Base-by-base conservation (phyloP, 108 stramenopile genomes). In the Asterionellopsis glacialis region DNA sequence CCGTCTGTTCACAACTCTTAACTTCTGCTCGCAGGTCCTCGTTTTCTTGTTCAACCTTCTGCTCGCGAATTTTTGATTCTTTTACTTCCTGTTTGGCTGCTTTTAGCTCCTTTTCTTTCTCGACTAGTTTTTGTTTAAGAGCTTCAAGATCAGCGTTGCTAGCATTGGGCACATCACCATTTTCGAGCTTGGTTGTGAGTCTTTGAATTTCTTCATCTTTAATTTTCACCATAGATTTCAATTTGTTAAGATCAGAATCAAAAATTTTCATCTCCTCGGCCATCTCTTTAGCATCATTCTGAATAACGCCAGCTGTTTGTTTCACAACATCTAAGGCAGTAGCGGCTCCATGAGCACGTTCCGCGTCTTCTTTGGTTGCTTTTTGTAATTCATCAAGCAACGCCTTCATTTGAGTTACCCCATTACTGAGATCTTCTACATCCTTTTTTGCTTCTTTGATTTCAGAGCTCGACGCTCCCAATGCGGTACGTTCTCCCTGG, bases 1-100 rank as follows among this genome's bases (percentile, higher is more conserved):
- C 33, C 7, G 33, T 33, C 33, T 33, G 33, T 33, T 22, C 22
- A 7, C 47, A 21, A 48, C 41, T 56, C 14, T 74, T 23, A 14
- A 79, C 55, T 43, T 75, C 50, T 33, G 26, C 26, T 41, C 50
- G 62, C 33, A 79, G 62, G 11, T 61, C 48, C 47, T 51, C 43
- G 23, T 74, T 74, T 63, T 79, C 77, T 27, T 67, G 55, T 57
- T 70, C 54, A 0, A 71, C 50, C 44, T 39, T 52, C 9, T 47
- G 49, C 22, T 40, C 28, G 49, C 55, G 47, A 22, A 49, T 40
- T 42, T 33, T 62, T n/a, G 61, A 52, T 14, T 24, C 39, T 18
- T 23, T 1, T 49, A 57, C 26, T 42, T 61, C 38, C 45, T 15
- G 43, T 47, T 56, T 70, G 1, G 54, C 33, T 43, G 43, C 13